Percentiles rank a stretch among this genome's conserved stretches.
These are phyloP conservation scores for Candida peoriensis DNA, from an alignment of 805 yeast genomes.

Conservation along the genomic window DNA sequence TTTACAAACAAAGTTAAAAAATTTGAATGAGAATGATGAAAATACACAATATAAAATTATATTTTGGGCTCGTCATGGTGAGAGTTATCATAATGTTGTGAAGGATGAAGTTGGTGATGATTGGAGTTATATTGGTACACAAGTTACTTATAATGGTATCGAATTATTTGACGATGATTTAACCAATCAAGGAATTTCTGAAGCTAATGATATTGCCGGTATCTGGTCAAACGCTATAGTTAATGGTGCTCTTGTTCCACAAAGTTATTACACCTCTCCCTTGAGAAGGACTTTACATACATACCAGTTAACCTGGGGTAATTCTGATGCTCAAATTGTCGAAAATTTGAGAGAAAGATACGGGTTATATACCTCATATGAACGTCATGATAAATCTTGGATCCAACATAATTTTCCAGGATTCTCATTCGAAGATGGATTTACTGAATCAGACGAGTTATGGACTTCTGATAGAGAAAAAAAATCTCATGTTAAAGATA, in stretches of 20 bases:
- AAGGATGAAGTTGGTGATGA: conserved; percentile 6
- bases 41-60: conserved; percentile 5
- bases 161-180: conserved; percentile 7
- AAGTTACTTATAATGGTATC: conserved; percentile 4
- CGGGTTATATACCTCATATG: conserved; percentile 6
- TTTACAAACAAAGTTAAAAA: neutral
- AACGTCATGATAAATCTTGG: conserved; percentile 9
- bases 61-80: conserved; percentile 11
- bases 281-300: conserved; percentile 11
- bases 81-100: conserved; percentile 9
- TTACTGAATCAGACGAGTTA: conserved; percentile 7
- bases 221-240: conserved; percentile 4
- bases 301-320: conserved; percentile 9
- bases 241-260: conserved; percentile 6
- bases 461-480: conserved; percentile 4
- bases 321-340: conserved; percentile 1
- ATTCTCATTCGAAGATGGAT: conserved; percentile 5
- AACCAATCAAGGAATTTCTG: conserved; percentile 4
- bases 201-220: neutral
- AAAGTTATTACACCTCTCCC: conserved; percentile 8
- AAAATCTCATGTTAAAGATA: conserved; percentile 1
- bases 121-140: conserved; percentile 3
- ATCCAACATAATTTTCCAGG: conserved; percentile 4
- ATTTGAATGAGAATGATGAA: neutral
- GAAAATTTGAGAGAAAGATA: conserved; percentile 11